Evolutionary conservation across 148 eudicot genomes (phyloP), one percentile per base, ranked within the genome.

Genomic region (Linanthus parryae): DNA sequence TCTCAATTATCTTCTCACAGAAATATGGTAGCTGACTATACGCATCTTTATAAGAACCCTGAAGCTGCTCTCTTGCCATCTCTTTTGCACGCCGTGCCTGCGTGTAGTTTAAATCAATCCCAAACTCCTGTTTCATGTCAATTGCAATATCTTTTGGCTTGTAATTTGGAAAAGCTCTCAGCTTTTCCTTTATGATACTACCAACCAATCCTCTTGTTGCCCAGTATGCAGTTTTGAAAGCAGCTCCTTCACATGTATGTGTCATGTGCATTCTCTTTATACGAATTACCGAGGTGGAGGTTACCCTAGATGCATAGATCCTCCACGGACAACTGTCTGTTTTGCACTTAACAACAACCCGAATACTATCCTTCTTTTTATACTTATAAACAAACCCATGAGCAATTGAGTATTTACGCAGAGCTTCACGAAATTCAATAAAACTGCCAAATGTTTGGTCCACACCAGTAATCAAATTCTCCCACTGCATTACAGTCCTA

Each of bases 81-180:
- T 69, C 78, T 68, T 65, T 73, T 11, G 74, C 82, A 45, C 82
- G 82, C 75, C 78, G 65, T 10, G 82, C 82, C 63, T 77, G 82
- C 29, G 78, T 52, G 48, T 77, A 77, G 52, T 65, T 77, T 37
- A 77, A 25, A 44, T 77, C 56, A 59, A 77, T 73, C n/a, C 82
- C 82, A 46, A 57, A 77, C 67, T 73, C 82, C 48, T 20, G 64
- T 44, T 62, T 56, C 44, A 77, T 66, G 49, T 77, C 74, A 46
- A 47, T 59, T 38, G 69, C 78, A 30, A 77, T 77, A 20, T 77
- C 82, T 60, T 77, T 73, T 23, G 78, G 78, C 54, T 56, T 73
- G 59, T 63, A 73, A 51, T 73, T 63, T 14, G 78, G 72, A 58
- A 72, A 73, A 47, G 22, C 62, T 54, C 73, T 73, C 75, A 77